Conservation (phyloP, 108 stramenopile species). For the Aureococcus anophagefferens region DNA sequence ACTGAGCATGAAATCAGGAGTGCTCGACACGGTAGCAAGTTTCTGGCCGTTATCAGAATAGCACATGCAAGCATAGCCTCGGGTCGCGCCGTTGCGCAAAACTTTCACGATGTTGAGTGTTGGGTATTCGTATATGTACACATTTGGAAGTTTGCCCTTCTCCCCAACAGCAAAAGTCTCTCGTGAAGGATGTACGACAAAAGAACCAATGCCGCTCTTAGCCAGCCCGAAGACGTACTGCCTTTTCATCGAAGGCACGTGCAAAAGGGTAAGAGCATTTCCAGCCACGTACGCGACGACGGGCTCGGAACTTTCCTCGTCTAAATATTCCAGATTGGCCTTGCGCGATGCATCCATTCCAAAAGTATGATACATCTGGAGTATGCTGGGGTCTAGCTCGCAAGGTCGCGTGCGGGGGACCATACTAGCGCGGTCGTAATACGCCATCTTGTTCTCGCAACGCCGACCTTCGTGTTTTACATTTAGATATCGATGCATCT, state of each 20-base stretch:
- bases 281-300: slow-evolving; percentile 12
- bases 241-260: slow-evolving; percentile 19
- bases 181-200: slow-evolving; percentile 20
- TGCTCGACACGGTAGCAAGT: slow-evolving; percentile 41
- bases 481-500: no score
- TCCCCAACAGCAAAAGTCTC: slow-evolving; percentile 34
- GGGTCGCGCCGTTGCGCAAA: background rate
- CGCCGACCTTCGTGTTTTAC: no score
- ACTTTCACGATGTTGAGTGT: slow-evolving; percentile 23
- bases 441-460: no score
- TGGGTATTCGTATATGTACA: slow-evolving; percentile 22
- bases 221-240: slow-evolving; percentile 28
- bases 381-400: no score
- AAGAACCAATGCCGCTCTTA: slow-evolving; percentile 19
- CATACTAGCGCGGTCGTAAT: no score
- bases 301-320: slow-evolving; percentile 16
- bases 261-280: slow-evolving; percentile 24
- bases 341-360: slow-evolving; percentile 13
- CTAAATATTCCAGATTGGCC: slow-evolving; percentile 29
- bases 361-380: slow-evolving; percentile 17
- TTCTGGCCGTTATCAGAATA: slow-evolving; percentile 34
- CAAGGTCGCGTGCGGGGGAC: no score
- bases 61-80: slow-evolving; percentile 28
- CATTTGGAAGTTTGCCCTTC: slow-evolving; percentile 19
- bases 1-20: slow-evolving; percentile 53